phyloP scores from a whole-genome alignment of 1,284 basidiomycete species.

The Taiwanofungus camphoratus region DNA sequence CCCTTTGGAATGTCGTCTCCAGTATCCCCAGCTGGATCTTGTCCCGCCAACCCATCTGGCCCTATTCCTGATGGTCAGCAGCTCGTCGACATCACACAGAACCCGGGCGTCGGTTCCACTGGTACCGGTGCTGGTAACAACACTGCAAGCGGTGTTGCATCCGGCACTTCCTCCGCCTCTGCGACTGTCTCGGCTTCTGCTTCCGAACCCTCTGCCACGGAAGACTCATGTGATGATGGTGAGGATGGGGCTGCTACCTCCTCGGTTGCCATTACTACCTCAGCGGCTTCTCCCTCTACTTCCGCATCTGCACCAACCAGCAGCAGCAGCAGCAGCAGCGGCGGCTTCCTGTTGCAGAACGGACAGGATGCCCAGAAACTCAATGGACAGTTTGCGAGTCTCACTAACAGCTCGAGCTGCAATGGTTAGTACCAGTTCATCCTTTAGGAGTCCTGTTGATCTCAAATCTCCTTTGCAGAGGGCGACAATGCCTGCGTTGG shows the following conservation, averaged over 20 bases:
- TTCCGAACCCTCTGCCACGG: constrained; percentile 5
- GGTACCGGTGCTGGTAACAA: constrained; percentile 10
- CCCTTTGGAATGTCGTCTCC: constrained; percentile 30
- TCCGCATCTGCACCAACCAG: constrained; percentile 17
- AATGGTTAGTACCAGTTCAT: constrained; percentile 20
- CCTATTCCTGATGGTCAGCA: constrained; percentile 47
- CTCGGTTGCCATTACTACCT: constrained; percentile 11
- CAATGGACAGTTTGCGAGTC: constrained; percentile 42
- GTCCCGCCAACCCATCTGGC: constrained; percentile 33
- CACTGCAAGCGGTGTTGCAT: constrained; percentile 8
- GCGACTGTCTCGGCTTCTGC: constrained; percentile 8
- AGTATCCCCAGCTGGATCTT: constrained; percentile 34
- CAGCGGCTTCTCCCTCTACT: constrained; percentile 19
- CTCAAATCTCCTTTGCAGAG: constrained; percentile 19
- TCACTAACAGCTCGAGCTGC: constrained; percentile 37
- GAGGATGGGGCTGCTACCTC: constrained; percentile 5
- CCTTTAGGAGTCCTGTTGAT: background rate
- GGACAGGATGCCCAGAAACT: constrained; percentile 44
- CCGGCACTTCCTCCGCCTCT: constrained; percentile 12
- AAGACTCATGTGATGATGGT: background rate
- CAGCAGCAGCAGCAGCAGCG: constrained; percentile 11
- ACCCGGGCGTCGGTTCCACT: constrained; percentile 31
- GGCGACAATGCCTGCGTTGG: constrained; percentile 36
- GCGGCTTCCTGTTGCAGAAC: constrained; percentile 36
- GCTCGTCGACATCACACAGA: constrained; percentile 37